A percentile compares a stretch with the other conserved stretches of the same genome.
Conservation (phyloP, 208 protist genomes). For the Porcisia deanei region DNA sequence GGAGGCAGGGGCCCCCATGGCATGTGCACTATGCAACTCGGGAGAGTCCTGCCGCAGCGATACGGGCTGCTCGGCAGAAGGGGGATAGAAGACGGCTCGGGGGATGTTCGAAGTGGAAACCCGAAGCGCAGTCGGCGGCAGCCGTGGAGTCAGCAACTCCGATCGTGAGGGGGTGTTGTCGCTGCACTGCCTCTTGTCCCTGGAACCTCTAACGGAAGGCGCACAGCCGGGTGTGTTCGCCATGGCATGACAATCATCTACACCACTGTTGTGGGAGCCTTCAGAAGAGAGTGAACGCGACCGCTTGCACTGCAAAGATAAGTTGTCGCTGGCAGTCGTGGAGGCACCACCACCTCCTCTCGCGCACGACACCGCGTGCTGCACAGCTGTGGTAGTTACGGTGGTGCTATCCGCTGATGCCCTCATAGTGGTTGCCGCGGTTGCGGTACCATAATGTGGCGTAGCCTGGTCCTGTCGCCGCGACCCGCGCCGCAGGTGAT, state of each 20-base stretch:
- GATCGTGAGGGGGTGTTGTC: background rate
- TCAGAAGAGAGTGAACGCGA: slow-evolving; percentile 8
- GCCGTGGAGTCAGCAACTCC: background rate
- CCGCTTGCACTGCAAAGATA: slow-evolving; percentile 13
- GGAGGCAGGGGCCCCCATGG: background rate
- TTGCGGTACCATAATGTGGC: background rate
- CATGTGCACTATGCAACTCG: background rate
- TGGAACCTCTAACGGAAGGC: background rate
- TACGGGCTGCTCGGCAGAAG: slow-evolving; percentile 13
- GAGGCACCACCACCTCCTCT: background rate
- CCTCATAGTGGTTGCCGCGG: background rate
- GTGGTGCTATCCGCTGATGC: background rate
- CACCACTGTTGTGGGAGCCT: background rate
- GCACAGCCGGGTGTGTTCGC: background rate
- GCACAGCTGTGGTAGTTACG: background rate
- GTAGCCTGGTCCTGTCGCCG: background rate
- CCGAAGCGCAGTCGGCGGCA: slow-evolving; percentile 3
- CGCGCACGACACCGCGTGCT: background rate
- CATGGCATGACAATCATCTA: background rate
- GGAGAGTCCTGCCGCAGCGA: background rate
- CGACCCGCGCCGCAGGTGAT: slow-evolving; percentile 20
- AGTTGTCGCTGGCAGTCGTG: background rate
- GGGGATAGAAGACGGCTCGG: slow-evolving; percentile 27
- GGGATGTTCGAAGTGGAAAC: slow-evolving; percentile 4
- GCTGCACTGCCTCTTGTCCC: background rate